Base-by-base conservation (phyloP, 768 basidiomycete genomes). In the Lactarius trivialis region DNA sequence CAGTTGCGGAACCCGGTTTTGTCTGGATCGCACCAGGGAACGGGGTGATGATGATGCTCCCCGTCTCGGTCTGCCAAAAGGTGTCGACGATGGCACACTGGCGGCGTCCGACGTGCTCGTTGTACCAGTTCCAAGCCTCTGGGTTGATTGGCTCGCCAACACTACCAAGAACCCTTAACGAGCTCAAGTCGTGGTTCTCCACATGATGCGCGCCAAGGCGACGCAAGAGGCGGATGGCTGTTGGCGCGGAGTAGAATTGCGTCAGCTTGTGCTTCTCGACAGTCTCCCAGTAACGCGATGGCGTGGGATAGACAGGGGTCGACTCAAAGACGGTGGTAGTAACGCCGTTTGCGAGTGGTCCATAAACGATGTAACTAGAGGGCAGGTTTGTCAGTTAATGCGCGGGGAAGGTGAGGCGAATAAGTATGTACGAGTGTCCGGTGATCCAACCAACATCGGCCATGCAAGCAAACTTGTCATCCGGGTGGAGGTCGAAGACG, bases 391-490 rank as follows among this genome's bases (percentile, higher is more conserved):
- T 34, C 36, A 39, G 12, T 34, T 56, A 53, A 9, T 14, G 26
- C 30, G 32, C n/a, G 24, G 19, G 15, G 21, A 26, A 33, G 21
- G 34, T n/a, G 9, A 4, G 5, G 2, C 5, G 32, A 6, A n/a
- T 17, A 8, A 21, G 21, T 33, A 70, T 74, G 68, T 62, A 91
- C 76, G 90, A 91, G 76, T 97, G 93, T 19, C 95, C 95, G 3
- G 96, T 98, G 77, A 98, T 96, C 96, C 96, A 98, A 69, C 96
- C 96, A 56, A 99, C 82, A 71, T 99, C 96, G 60, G 96, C 96
- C 95, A 98, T 94, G 79, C 96, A 98, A 1, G 88, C 97, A 73
- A 95, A 98, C 68, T 82, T 86, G 77, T 98, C 96, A 63, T 91
- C 93, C n/a, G 89, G 86, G 74, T 99, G 96, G 24, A 98, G 84